A percentile compares a stretch with the other conserved stretches of the same genome.
Evolutionary conservation across 2,329 filamentous ascomycete species (phyloP).

Genomic region (Aspergillus ochraceoroseus): DNA sequence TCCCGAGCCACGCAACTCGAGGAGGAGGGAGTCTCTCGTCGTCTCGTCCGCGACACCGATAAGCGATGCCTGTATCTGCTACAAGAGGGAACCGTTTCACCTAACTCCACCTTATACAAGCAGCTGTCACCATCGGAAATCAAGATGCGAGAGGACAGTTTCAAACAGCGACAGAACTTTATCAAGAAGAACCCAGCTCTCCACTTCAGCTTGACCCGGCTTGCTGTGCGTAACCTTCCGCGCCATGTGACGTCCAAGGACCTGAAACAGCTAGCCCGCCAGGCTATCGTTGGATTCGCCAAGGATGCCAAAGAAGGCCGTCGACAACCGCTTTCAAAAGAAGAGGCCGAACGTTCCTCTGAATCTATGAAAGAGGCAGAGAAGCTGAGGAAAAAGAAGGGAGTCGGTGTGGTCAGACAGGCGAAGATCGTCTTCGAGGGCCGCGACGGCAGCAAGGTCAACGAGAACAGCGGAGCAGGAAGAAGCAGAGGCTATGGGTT

Average conservation of each 20-base stretch:
- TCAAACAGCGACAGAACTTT: slow-evolving; percentile 79
- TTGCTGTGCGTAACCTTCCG: slow-evolving; percentile 88
- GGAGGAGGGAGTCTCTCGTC: slow-evolving; percentile 59
- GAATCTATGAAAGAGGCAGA: slow-evolving; percentile 78
- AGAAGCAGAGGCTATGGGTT: slow-evolving; percentile 93
- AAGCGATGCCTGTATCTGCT: slow-evolving; percentile 86
- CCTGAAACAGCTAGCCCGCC: slow-evolving; percentile 81
- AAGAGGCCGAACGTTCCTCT: slow-evolving; percentile 76
- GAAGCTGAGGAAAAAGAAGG: slow-evolving; percentile 69
- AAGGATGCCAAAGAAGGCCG: slow-evolving; percentile 75
- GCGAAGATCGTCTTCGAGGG: slow-evolving; percentile 94
- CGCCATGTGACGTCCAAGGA: slow-evolving; percentile 77
- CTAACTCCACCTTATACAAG: slow-evolving; percentile 71
- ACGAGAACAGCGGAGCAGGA: slow-evolving; percentile 70
- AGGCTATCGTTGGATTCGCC: slow-evolving; percentile 92
- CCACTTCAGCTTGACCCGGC: slow-evolving; percentile 80
- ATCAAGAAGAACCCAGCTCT: slow-evolving; percentile 87
- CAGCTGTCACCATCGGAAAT: slow-evolving; percentile 73
- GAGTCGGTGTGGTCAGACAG: slow-evolving; percentile 83
- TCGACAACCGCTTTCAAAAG: slow-evolving; percentile 76
- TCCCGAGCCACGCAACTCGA: slow-evolving; percentile 71
- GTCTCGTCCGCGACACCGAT: slow-evolving; percentile 70
- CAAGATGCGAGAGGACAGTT: slow-evolving; percentile 81
- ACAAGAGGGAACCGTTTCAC: slow-evolving; percentile 74
- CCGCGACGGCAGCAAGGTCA: slow-evolving; percentile 74